Evolutionary conservation across 108 stramenopile genomes (phyloP), one percentile per base, ranked within the genome.

Genomic region (Nitzschia sp.): DNA sequence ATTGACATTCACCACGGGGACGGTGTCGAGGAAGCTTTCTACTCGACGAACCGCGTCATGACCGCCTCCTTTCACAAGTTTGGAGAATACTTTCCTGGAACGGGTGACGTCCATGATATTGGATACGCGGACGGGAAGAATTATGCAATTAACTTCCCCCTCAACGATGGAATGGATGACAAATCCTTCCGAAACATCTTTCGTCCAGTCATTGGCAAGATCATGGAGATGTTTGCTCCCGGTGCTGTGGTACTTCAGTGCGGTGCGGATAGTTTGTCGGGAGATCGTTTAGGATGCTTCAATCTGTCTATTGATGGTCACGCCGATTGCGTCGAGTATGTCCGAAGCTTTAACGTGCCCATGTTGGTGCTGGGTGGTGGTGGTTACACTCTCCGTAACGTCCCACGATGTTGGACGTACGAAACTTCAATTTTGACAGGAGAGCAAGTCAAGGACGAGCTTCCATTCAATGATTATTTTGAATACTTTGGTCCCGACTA

Each of bases 1-100:
- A 99, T 99, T 80, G 99, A 99, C 76, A 97, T 99, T 53, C 99
- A 99, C 83, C 99, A 99, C 66, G 97, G 73, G 57, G 97, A 99
- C 72, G 98, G 99, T 22, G 97, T 98, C 22, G 97, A 96, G 68
- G 96, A 96, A 77, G 98, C 98, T 27, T 98, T 97, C 77, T 99
- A 99, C 80, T 73, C 95, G 13, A 99, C 98, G 58, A 96, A 98
- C 79, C 91, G 99, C 17, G 99, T 99, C 65, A 99, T 99, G 99
- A 98, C 98, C 1, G 84, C 80, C 30, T 91, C 89, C 16, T 98
- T 99, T 73, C 99, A 99, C 87, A 98, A 98, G 80, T 99, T 96
- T 82, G 98, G 98, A 15, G 98, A 97, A 61, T 98, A 97, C 76
- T 97, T 98, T 78, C 93, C 94, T 0, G 94, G 94, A n/a, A 96